phyloP scores from a whole-genome alignment of 179 eudicot genomes.

The Beta lomatogona region DNA sequence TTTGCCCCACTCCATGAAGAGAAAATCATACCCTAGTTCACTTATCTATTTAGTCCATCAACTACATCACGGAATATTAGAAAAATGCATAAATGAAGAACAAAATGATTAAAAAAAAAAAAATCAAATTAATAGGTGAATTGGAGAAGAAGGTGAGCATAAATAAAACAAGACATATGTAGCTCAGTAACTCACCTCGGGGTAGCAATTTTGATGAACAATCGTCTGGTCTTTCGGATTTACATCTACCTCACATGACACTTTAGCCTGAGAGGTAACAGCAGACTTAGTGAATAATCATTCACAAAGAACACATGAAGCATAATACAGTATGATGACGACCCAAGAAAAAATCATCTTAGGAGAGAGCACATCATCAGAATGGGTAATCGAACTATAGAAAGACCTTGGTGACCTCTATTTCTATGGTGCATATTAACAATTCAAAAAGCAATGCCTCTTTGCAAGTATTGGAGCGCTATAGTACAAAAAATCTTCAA shows the following conservation, averaged over 20 bases:
- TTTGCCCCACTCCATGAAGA: no score
- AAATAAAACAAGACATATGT: background rate
- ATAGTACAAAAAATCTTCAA: background rate
- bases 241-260: constrained; percentile 53
- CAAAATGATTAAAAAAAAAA: no score
- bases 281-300: background rate
- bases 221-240: constrained; percentile 48
- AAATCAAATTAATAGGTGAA: background rate
- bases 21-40: no score
- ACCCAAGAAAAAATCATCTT: background rate
- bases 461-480: background rate
- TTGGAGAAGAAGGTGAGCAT: background rate
- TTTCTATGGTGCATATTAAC: background rate
- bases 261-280: constrained; percentile 37
- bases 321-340: background rate
- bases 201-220: constrained; percentile 52
- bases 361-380: background rate
- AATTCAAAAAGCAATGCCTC: background rate
- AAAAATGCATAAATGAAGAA: no score
- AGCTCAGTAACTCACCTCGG: constrained; percentile 41
- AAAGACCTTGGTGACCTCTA: background rate
- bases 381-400: background rate
- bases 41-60: no score
- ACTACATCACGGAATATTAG: no score
- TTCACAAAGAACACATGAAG: background rate